Percentiles rank a stretch among this genome's conserved stretches.
phyloP scores from a whole-genome alignment of 164 flowering plant genomes.

The Liriodendron chinense region DNA sequence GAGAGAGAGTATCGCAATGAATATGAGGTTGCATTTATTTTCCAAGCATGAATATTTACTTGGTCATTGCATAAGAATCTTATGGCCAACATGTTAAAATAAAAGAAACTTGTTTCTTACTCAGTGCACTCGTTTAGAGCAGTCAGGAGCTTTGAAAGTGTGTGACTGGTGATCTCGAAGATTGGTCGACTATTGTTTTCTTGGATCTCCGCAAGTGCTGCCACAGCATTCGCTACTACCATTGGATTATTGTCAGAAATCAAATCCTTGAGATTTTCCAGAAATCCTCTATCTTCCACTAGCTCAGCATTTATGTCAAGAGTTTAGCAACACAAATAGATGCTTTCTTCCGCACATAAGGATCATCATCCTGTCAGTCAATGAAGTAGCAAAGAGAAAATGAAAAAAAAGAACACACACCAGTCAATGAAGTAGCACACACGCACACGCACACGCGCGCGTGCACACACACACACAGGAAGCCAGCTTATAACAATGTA shows the following conservation, averaged over 20 bases:
- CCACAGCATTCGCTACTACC: slow-evolving; percentile 99
- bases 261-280: slow-evolving; percentile 95
- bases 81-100: background rate
- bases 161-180: slow-evolving; percentile 84
- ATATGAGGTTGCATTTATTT: background rate
- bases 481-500: background rate
- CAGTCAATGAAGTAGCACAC: no score
- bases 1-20: background rate
- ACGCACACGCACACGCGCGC: no score
- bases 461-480: no score
- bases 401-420: background rate
- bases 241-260: slow-evolving; percentile 98
- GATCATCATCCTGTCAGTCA: slow-evolving; percentile 92
- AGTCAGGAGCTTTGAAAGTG: slow-evolving; percentile 91
- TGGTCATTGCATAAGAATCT: background rate
- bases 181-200: slow-evolving; percentile 78
- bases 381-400: slow-evolving; percentile 4
- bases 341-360: slow-evolving; percentile 99
- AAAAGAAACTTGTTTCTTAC: slow-evolving; percentile 37
- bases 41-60: background rate
- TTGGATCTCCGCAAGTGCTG: slow-evolving; percentile 98
- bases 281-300: slow-evolving; percentile 95
- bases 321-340: slow-evolving; percentile 99
- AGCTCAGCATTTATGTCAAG: slow-evolving; percentile 97
- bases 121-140: slow-evolving; percentile 98